phyloP scores from a whole-genome alignment of 2,329 filamentous ascomycete species.

The Basipetospora chlamydospora region DNA sequence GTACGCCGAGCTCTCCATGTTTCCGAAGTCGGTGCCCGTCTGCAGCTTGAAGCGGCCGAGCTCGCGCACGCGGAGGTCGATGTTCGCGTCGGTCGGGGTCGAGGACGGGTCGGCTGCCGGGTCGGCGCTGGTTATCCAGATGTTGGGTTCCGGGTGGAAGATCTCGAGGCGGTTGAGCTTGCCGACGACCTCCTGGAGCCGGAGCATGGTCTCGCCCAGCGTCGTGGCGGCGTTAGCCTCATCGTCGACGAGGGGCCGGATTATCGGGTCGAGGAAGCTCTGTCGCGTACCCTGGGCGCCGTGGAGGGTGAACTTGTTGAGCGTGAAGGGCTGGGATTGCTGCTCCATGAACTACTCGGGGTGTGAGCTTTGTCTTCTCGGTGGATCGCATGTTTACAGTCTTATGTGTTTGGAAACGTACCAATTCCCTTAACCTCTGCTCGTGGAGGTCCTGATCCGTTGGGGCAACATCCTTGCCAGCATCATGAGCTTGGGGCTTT shows the following conservation, averaged over 20 bases:
- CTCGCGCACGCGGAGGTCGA: conserved; percentile 73
- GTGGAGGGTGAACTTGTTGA: conserved; percentile 72
- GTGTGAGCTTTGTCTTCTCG: background rate
- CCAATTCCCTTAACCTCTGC: conserved; percentile 8
- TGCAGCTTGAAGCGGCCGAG: conserved; percentile 75
- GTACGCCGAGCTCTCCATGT: conserved; percentile 86
- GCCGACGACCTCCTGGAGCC: conserved; percentile 53
- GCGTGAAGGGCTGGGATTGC: conserved; percentile 71
- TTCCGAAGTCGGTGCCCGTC: conserved; percentile 88
- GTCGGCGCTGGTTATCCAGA: conserved; percentile 67
- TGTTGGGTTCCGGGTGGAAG: conserved; percentile 67
- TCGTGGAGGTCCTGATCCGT: conserved; percentile 8
- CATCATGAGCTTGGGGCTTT: conserved; percentile 7
- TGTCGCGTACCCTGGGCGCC: conserved; percentile 73
- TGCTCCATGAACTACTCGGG: conserved; percentile 58
- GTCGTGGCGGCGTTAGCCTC: conserved; percentile 57
- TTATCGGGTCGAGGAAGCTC: conserved; percentile 67
- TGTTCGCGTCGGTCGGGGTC: conserved; percentile 63
- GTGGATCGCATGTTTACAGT: no score
- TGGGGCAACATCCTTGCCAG: conserved; percentile 9
- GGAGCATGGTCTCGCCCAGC: conserved; percentile 61
- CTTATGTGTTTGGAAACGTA: background rate
- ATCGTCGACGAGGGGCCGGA: conserved; percentile 61
- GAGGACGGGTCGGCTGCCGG: conserved; percentile 48
- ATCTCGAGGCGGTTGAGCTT: conserved; percentile 70